Evolutionary conservation across 805 yeast genomes (phyloP), one percentile per base, ranked within the genome.

Genomic region (Saturnispora gosingensis): DNA sequence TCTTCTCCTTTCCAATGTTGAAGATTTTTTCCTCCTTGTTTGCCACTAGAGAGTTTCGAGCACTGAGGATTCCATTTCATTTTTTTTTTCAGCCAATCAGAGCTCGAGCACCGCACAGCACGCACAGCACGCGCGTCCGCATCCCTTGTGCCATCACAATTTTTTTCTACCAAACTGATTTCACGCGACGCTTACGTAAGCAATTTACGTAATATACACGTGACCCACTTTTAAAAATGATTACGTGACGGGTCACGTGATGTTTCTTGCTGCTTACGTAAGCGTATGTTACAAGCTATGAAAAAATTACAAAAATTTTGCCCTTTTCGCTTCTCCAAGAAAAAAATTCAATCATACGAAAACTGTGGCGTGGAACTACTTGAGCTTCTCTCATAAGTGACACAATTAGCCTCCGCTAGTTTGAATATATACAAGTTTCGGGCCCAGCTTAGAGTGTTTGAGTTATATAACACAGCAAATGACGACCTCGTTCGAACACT

Each of bases 401-500:
- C 34, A 30, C 13, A 30, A 30, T 30, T 30, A 13, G 15, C 15
- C 13, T 30, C 34, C 15, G 5, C 13, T 30, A 13, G 11, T 30
- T 13, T 11, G 11, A 30, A 36, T 15, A 16, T n/a, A 16, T 25
- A 24, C 8, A 40, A 15, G 25, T 24, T 39, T 5, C 7, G n/a
- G 9, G 15, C 3, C n/a, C 13, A 24, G 27, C 44, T 40, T 13
- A 30, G 34, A 13, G 5, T 7, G n/a, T 40, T 22, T 15, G 24
- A 18, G 40, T 5, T 10, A n/a, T 11, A 32, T 11, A 13, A 42
- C 22, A 24, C 6, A 30, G 9, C n/a, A 24, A 27, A 44, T 51
- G 30, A 51, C 44, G 3, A 48, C 56, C 7, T 13, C 45, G 2
- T 54, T 54, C 39, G 46, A 38, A 11, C 53, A 54, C 43, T 55